These are phyloP conservation scores for Candida loeiensis DNA, from an alignment of 805 yeast species.

Conservation along the genomic window DNA sequence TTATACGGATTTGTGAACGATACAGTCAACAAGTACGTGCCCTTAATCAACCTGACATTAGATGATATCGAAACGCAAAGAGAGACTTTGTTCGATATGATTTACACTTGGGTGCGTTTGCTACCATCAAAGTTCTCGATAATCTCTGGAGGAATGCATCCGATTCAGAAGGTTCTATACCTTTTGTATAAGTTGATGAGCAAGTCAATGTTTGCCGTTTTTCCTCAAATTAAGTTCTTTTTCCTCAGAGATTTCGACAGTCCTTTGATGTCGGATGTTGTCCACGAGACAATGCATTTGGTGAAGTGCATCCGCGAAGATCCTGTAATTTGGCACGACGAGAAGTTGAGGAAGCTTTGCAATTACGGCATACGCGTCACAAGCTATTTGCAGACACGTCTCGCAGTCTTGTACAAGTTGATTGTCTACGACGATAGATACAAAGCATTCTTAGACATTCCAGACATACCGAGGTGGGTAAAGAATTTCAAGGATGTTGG, in stretches of 20 bases:
- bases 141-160: slow-evolving; percentile 21
- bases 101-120: slow-evolving; percentile 33
- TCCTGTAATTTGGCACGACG: slow-evolving; percentile 3
- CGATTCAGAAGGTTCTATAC: slow-evolving; percentile 31
- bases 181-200: slow-evolving; percentile 32
- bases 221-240: slow-evolving; percentile 40
- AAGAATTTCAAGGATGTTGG: slow-evolving; percentile 24
- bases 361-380: slow-evolving; percentile 29
- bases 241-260: slow-evolving; percentile 39
- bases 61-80: slow-evolving; percentile 28
- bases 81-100: slow-evolving; percentile 31
- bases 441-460: slow-evolving; percentile 15
- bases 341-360: slow-evolving; percentile 7
- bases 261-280: slow-evolving; percentile 39
- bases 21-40: slow-evolving; percentile 25
- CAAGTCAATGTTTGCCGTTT: slow-evolving; percentile 31
- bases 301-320: slow-evolving; percentile 4
- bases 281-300: slow-evolving; percentile 8
- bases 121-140: slow-evolving; percentile 30
- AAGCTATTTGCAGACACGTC: slow-evolving; percentile 28
- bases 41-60: slow-evolving; percentile 22
- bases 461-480: slow-evolving; percentile 25
- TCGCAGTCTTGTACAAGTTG: slow-evolving; percentile 26
- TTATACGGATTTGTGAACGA: slow-evolving; percentile 23
- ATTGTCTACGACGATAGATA: slow-evolving; percentile 23